Base-by-base conservation (phyloP, 108 stramenopile genomes). In the Seminavis robusta region DNA sequence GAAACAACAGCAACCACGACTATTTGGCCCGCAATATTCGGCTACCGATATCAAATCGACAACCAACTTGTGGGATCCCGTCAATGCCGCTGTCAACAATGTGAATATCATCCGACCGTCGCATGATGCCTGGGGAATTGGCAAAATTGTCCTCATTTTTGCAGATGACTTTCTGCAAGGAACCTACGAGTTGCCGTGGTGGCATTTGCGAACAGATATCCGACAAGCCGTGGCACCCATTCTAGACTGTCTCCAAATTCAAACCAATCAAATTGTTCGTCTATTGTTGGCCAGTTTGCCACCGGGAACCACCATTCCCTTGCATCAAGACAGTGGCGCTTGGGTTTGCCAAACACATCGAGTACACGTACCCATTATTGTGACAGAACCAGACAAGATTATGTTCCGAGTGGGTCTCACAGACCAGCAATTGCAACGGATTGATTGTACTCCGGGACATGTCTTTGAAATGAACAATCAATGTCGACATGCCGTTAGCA, bases 391-490 rank as follows among this genome's bases (percentile, higher is more conserved):
- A 0, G 36, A 57, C n/a, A 54, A 74, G 40, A 73, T 98, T 1
- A 54, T 94, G 37, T 98, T 98, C 65, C 81, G 79, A 11, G 90
- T 84, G 48, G 98, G 98, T 1, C 86, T 83, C 9, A 72, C 72
- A 24, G 56, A 59, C 15, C 52, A 80, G 4, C 30, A 62, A 7
- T 58, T 98, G 78, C 71, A 83, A 52, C 80, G 95, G 13, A 74
- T 96, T 19, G 67, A 74, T 56, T 92, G 91, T 54, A 59, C 59
- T 29, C 90, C 89, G 17, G 98, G 97, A 26, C 76, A 85, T 33
- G 83, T 97, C 21, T 90, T 99, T 67, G 98, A 99, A 84, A 94
- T 99, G 57, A 99, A 99, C 79, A 99, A 99, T 74, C 94, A 94
- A 59, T 92, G 85, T 30, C 94, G 94, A 59, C 98, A 98, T 70